Base-by-base conservation (phyloP, 2,329 filamentous ascomycete species). In the Grosmannia huntii region DNA sequence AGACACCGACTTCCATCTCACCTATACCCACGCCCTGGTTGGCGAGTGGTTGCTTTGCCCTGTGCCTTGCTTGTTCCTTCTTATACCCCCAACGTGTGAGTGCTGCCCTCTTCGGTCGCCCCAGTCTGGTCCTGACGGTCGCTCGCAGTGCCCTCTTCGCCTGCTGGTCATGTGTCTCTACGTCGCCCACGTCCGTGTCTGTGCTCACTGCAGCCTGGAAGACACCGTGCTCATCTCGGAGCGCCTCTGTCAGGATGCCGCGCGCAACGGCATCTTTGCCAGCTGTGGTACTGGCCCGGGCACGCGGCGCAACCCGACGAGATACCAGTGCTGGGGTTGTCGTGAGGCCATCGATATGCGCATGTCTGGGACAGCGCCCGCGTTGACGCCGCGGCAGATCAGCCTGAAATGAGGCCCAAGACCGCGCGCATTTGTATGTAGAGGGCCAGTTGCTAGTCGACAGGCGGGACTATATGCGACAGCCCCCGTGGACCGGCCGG, bases 201-300 rank as follows among this genome's bases (percentile, higher is more conserved):
- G 72, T 64, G 64, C 63, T 55, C 52, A 64, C 59, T 75, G 72
- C 65, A 61, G 62, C 31, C 61, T 62, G 23, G 68, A 73, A 60
- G 70, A 73, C 50, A 73, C 69, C 0, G 69, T 75, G 10, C 68
- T 75, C 55, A 73, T 75, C 38, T 73, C 72, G 0, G 73, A 75
- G 56, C 67, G 66, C 48, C 64, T 68, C 23, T 75, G 73, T 62
- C 58, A 65, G 2, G 60, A 55, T 1, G 71, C 71, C 4, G 65
- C 64, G 27, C 63, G 57, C 25, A 68, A 64, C 56, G 68, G 71
- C 38, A 63, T 69, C 27, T 74, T 74, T 59, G 72, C 71, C 36
- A 70, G 68, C 58, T 75, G 72, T 55, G 68, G 69, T n/a, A 65
- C 62, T 12, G 70, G 69, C 0, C 62, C 70, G 5, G 62, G 62